Base-by-base conservation (phyloP, 768 basidiomycete species). In the Asterophora parasitica region DNA sequence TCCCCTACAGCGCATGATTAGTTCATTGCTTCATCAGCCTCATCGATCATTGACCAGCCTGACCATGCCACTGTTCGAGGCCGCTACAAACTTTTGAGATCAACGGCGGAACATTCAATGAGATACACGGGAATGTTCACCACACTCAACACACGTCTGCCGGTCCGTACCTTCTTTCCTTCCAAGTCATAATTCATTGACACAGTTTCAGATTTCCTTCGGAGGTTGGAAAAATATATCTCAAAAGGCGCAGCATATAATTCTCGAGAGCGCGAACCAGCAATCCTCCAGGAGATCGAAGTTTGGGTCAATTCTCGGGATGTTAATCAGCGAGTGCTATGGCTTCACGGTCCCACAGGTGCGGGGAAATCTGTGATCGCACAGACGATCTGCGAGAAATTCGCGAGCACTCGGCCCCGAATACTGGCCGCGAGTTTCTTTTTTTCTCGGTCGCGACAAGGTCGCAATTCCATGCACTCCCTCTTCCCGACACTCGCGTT, bases 351-450 rank as follows among this genome's bases (percentile, higher is more conserved):
- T 9, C 49, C 52, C 17, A 44, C 40, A 2, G 52, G 52, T 4
- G 44, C 39, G 4, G 52, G 52, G 0, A 54, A 48, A 42, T 48
- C 46, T 16, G 51, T 47, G 2, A 52, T 52, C 33, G 51, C 51
- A 3, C 46, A 45, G 20, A 50, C 52, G 5, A 4, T 54, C 4
- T 34, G 44, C 0, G 49, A 50, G 15, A 23, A 23, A 3, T 23
- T 23, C 23, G 23, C 26, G 1, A 37, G 28, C 19, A 3, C 19
- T 13, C 2, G 37, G 1, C n/a, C 13, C 0, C 28, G 32, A 0
- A 3, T 2, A 4, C 38, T 49, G 13, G 43, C 32, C 0, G 52
- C 48, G 4, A 49, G 42, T 19, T 53, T 53, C 20, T 49, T 49
- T 15, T 49, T 53, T 16, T 42, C 26, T 27, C 33, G 44, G 15